phyloP scores from a whole-genome alignment of 2,329 filamentous ascomycete species.

The Penicillium glabrum region DNA sequence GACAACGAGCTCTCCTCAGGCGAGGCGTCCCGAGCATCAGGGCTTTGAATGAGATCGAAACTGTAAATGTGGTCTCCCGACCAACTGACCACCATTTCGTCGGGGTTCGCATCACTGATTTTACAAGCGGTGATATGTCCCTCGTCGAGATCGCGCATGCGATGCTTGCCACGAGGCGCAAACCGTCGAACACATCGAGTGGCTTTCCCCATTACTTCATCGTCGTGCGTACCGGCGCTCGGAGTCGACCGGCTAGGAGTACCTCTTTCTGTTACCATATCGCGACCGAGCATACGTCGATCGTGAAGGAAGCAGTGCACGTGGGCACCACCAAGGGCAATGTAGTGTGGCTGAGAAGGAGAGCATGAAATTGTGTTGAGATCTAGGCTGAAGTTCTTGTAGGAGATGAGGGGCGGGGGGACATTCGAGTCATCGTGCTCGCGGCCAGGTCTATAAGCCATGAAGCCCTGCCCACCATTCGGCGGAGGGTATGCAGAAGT shows the following conservation, averaged over 20 bases:
- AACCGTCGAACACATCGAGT: constrained; percentile 67
- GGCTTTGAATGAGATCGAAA: constrained; percentile 62
- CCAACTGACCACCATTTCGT: constrained; percentile 69
- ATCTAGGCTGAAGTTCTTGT: constrained; percentile 62
- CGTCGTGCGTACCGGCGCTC: constrained; percentile 47
- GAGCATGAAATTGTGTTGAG: constrained; percentile 70
- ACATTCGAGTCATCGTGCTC: constrained; percentile 52
- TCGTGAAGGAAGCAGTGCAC: constrained; percentile 69
- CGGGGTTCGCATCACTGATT: constrained; percentile 67
- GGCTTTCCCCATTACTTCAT: constrained; percentile 58
- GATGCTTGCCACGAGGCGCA: constrained; percentile 59
- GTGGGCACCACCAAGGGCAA: constrained; percentile 67
- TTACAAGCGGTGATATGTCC: constrained; percentile 70
- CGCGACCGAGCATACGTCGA: constrained; percentile 65
- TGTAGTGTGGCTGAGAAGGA: constrained; percentile 66
- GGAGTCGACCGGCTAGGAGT: constrained; percentile 41
- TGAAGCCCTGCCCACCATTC: constrained; percentile 45
- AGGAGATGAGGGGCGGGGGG: constrained; percentile 66
- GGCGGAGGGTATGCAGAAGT: constrained; percentile 62
- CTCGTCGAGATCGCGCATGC: constrained; percentile 48
- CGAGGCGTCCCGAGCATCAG: constrained; percentile 52
- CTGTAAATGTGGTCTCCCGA: constrained; percentile 66
- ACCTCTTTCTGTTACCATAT: constrained; percentile 56
- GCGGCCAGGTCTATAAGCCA: constrained; percentile 40
- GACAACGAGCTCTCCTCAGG: constrained; percentile 27